Percentiles rank a stretch among this genome's conserved stretches.
Conservation (phyloP, 192 early-diverging fungal species). For the Rhizophagus clarus region DNA sequence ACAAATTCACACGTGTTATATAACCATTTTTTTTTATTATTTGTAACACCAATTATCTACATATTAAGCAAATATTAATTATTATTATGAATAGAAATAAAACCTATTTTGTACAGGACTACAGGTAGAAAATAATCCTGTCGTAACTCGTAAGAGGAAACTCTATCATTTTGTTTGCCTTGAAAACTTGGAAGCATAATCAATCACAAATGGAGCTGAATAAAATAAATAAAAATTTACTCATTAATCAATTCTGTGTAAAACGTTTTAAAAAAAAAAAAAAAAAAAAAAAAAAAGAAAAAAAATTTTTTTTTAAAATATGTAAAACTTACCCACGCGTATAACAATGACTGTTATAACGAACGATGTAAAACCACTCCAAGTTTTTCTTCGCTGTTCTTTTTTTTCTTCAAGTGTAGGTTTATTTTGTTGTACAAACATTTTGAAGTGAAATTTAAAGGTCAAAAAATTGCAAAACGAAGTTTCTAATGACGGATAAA, state of each 20-base stretch:
- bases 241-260: neutral
- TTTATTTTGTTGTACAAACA: constrained; percentile 4
- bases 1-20: neutral
- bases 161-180: neutral
- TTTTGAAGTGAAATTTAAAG: neutral
- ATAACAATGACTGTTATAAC: neutral
- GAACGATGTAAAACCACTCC: neutral
- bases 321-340: neutral
- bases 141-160: neutral
- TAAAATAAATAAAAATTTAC: neutral
- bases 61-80: neutral
- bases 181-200: neutral
- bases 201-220: constrained; percentile 11
- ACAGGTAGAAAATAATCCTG: neutral
- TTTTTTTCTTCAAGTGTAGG: constrained; percentile 15
- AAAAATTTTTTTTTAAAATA: neutral
- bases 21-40: too few relatives aligned
- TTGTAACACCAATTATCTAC: too few relatives aligned
- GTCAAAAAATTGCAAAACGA: neutral
- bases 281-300: neutral
- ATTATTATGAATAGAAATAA: neutral
- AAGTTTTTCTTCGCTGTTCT: neutral
- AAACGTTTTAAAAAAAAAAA: neutral
- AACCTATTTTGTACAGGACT: too few relatives aligned
- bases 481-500: neutral